Percentiles rank a stretch among this genome's conserved stretches.
phyloP scores from a whole-genome alignment of 495 filamentous ascomycete species.

The Lasiosphaeriaceae sp. region DNA sequence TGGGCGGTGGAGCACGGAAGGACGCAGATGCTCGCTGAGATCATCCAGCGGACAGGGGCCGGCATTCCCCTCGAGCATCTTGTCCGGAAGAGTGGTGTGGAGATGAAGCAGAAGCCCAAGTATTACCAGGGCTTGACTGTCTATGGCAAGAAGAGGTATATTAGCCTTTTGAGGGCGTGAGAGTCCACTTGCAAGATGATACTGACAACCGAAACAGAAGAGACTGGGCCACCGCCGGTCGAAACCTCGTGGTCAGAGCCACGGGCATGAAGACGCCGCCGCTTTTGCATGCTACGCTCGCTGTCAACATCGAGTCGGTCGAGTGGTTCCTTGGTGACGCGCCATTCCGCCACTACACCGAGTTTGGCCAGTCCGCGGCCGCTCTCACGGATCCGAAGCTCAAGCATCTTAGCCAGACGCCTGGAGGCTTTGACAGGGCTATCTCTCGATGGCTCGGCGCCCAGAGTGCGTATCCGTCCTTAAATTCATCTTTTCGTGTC shows the following conservation, averaged over 20 bases:
- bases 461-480: conserved; percentile 39
- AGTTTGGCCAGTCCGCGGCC: conserved; percentile 55
- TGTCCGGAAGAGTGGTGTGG: conserved; percentile 54
- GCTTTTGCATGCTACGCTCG: conserved; percentile 52
- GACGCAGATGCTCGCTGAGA: conserved; percentile 36
- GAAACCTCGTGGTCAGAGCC: conserved; percentile 28
- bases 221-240: conserved; percentile 56
- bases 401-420: conserved; percentile 48
- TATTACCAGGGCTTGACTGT: conserved; percentile 58
- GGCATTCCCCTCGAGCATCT: conserved; percentile 63
- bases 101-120: conserved; percentile 54
- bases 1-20: conserved; percentile 28
- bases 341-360: conserved; percentile 55
- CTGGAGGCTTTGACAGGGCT: conserved; percentile 57
- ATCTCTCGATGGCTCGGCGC: conserved; percentile 57
- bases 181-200: neutral
- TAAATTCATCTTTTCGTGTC: neutral
- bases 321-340: conserved; percentile 70
- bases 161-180: conserved; percentile 2
- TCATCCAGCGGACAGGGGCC: conserved; percentile 50
- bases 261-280: conserved; percentile 43
- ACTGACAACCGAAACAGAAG: conserved; percentile 15
- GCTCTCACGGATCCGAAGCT: conserved; percentile 51
- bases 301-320: conserved; percentile 54
- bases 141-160: conserved; percentile 64